Conservation (phyloP, 106 monocot genomes). For the Dendrobium officinale region DNA sequence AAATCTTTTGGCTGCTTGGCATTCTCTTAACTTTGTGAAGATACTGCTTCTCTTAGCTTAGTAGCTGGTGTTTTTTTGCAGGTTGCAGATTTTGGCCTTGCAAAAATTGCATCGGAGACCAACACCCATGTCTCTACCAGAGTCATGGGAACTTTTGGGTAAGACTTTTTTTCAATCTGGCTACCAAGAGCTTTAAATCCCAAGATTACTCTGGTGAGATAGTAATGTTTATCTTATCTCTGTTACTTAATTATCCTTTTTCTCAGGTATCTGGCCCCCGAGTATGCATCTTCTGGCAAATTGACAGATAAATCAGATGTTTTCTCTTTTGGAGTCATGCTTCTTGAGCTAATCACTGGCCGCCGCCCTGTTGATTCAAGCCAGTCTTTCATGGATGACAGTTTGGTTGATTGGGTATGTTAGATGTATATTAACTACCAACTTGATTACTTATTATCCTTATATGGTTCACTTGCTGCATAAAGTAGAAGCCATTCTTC, state of each 20-base stretch:
- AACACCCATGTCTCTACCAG: conserved; percentile 14
- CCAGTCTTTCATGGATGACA: conserved; percentile 46
- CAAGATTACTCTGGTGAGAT: background rate
- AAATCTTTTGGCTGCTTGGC: too few relatives aligned
- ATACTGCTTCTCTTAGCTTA: background rate
- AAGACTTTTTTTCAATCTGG: background rate
- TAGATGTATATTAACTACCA: background rate
- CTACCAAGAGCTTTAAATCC: background rate
- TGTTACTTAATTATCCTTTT: conserved; percentile 14
- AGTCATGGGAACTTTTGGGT: conserved; percentile 17
- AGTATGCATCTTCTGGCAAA: conserved; percentile 26
- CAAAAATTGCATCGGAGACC: conserved; percentile 14
- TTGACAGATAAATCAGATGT: conserved; percentile 27
- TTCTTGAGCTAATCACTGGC: conserved; percentile 56
- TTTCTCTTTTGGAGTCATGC: conserved; percentile 42
- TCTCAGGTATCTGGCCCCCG: conserved; percentile 15
- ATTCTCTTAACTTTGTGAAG: background rate
- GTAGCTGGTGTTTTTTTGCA: conserved; percentile 1
- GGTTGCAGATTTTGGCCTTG: conserved; percentile 24
- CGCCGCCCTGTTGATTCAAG: conserved; percentile 37
- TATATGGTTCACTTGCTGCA: background rate
- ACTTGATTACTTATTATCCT: background rate
- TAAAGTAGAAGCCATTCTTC: background rate
- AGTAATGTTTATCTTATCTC: background rate
- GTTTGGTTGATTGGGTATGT: conserved; percentile 58